Base-by-base conservation (phyloP, 1,139 yeast species). In the Zhuliangozyma parablackwelliae region DNA sequence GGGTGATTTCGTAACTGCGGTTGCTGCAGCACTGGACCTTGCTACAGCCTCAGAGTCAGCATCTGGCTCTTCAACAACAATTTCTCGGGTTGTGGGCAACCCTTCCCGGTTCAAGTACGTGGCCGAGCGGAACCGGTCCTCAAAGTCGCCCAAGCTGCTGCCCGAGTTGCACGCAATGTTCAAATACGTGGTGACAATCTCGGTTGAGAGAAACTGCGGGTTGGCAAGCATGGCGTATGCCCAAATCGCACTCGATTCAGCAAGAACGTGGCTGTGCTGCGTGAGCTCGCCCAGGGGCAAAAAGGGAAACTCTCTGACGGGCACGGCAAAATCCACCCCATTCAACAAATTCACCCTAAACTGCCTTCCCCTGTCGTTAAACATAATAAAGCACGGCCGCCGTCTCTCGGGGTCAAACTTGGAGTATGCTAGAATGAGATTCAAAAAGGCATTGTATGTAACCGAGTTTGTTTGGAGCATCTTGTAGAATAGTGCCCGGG, bases 221-320 rank as follows among this genome's bases (percentile, higher is more conserved):
- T 64, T 57, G 31, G 57, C 53, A 29, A 69, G 54, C 11, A 74
- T 45, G 10, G 76, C 59, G 50, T 73, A 82, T 3, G 74, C 74
- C 81, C 94, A 79, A 10, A 90, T 42, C 0, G 97, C 97, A 39
- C 78, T 71, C 0, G 94, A 79, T 59, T 90, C 97, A 0, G 84
- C 81, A 35, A 85, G 43, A 1, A 86, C 63, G 43, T 80, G 79
- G 2, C 49, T 44, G 4, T 54, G 47, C 6, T 63, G 57, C 1
- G 56, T 49, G 10, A 82, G 56, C 26, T 68, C 69, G 2, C 63
- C 52, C 1, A 71, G 42, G 0, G 96, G 96, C 32, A 89, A 61
- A 43, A 88, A 69, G 2, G 97, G 97, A 9, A 87, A 75, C 1
- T 56, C 59, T 10, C 42, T 42, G 23, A 54, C 50, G 1, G 64